These are phyloP conservation scores for Tremella yokohamensis DNA, from an alignment of 768 basidiomycete species.

Conservation along the genomic window DNA sequence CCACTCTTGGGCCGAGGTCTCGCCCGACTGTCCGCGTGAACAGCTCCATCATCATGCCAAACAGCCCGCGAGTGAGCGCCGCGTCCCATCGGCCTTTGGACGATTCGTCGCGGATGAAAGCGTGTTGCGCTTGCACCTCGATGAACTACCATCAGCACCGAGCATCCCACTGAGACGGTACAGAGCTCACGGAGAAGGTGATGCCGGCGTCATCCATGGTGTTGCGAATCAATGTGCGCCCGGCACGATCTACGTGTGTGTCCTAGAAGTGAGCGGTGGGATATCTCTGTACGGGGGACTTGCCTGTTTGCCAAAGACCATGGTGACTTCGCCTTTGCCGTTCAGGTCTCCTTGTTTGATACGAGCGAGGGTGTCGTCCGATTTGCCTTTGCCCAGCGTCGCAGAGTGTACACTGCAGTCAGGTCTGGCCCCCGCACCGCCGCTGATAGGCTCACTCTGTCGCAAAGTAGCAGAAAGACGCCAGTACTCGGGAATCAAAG, in stretches of 20 bases:
- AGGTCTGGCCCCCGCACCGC: background rate
- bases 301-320: constrained; percentile 87
- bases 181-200: constrained; percentile 60
- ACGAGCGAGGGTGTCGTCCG: constrained; percentile 71
- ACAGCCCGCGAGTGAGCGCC: constrained; percentile 74
- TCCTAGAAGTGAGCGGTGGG: constrained; percentile 52
- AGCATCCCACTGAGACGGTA: background rate
- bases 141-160: constrained; percentile 60
- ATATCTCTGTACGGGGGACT: too few relatives aligned
- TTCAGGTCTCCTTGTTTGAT: constrained; percentile 71
- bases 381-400: constrained; percentile 75
- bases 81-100: constrained; percentile 97
- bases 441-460: constrained; percentile 61
- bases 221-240: constrained; percentile 77
- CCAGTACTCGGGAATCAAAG: constrained; percentile 75
- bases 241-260: constrained; percentile 84
- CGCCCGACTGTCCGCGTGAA: constrained; percentile 83
- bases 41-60: constrained; percentile 84
- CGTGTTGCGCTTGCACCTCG: constrained; percentile 95
- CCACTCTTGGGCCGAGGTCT: constrained; percentile 70
- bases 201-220: constrained; percentile 77
- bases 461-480: constrained; percentile 90
- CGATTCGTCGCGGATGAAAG: constrained; percentile 86
- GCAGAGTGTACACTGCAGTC: constrained; percentile 64
- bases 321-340: constrained; percentile 80